These are phyloP conservation scores for Pseudopyrenochaeta lycopersici DNA, from an alignment of 2,329 filamentous ascomycete species.

Conservation along the genomic window DNA sequence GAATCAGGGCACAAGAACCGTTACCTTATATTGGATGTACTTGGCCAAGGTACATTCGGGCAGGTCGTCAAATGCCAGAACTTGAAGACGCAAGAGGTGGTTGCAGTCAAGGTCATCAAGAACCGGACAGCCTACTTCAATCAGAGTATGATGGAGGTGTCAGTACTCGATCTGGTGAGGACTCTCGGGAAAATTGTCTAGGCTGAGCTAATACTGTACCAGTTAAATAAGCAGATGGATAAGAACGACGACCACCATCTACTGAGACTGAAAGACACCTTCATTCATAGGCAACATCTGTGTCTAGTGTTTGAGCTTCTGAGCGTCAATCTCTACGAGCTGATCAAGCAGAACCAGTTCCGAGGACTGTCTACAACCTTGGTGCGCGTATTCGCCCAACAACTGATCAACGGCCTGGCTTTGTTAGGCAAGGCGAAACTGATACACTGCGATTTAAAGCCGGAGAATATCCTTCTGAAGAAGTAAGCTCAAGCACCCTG, in stretches of 20 bases:
- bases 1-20: constrained; percentile 99
- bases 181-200: neutral
- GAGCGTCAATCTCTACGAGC: constrained; percentile 96
- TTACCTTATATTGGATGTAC: constrained; percentile 94
- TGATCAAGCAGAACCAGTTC: constrained; percentile 99
- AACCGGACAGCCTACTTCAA: constrained; percentile 99
- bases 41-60: constrained; percentile 96
- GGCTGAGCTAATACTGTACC: constrained; percentile 16
- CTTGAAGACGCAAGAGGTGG: constrained; percentile 96
- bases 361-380: constrained; percentile 95
- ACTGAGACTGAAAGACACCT: constrained; percentile 93
- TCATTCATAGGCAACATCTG: constrained; percentile 96
- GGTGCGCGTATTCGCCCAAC: constrained; percentile 96
- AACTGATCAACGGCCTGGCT: constrained; percentile 90
- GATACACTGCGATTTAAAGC: constrained; percentile 98
- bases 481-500: constrained; percentile 65
- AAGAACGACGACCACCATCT: constrained; percentile 99
- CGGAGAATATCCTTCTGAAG: constrained; percentile 96
- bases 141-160: constrained; percentile 99
- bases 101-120: constrained; percentile 99
- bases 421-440: constrained; percentile 94
- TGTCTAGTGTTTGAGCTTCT: constrained; percentile 96
- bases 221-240: constrained; percentile 98
- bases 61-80: constrained; percentile 99
- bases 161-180: constrained; percentile 88